Evolutionary conservation across 2,329 filamentous ascomycete genomes (phyloP).

Genomic region (Capronia epimyces): DNA sequence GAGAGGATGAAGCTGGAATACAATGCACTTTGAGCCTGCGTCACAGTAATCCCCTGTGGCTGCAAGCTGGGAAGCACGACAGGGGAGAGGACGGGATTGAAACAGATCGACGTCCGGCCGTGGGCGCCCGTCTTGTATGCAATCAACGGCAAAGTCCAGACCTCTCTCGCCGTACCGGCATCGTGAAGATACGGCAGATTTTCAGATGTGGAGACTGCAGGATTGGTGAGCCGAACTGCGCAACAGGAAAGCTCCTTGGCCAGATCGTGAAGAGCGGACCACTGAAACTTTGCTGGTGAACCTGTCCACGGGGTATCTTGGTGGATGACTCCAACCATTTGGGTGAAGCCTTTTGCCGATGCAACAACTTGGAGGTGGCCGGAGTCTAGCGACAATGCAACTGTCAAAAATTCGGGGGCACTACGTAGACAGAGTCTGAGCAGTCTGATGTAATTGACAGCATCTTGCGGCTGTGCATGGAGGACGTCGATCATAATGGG

Average conservation of each 20-base stretch:
- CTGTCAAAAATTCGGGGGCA: neutral
- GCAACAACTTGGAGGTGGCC: neutral
- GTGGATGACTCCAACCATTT: constrained; percentile 4
- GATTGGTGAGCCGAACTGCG: constrained; percentile 21
- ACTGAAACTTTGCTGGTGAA: constrained; percentile 12
- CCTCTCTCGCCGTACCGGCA: constrained; percentile 1
- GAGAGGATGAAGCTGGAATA: constrained; percentile 19
- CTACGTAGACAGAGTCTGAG: constrained; percentile 3
- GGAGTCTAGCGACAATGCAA: neutral
- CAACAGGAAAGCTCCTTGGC: constrained; percentile 5
- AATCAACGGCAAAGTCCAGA: constrained; percentile 9
- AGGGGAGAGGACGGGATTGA: constrained; percentile 29
- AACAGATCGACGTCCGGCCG: constrained; percentile 27
- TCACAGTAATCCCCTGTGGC: constrained; percentile 1
- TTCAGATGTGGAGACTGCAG: constrained; percentile 8
- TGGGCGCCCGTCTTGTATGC: constrained; percentile 26
- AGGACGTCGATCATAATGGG: constrained; percentile 25
- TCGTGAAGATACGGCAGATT: constrained; percentile 18
- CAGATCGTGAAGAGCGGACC: constrained; percentile 3
- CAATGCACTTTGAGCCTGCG: constrained; percentile 6
- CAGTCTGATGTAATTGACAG: constrained; percentile 21
- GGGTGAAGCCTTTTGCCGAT: constrained; percentile 3
- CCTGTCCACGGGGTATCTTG: constrained; percentile 15
- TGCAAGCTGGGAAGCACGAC: constrained; percentile 4
- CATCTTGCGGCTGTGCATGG: constrained; percentile 12